Base-by-base conservation (phyloP, 805 yeast genomes). In the Yamadazyma scolyti region DNA sequence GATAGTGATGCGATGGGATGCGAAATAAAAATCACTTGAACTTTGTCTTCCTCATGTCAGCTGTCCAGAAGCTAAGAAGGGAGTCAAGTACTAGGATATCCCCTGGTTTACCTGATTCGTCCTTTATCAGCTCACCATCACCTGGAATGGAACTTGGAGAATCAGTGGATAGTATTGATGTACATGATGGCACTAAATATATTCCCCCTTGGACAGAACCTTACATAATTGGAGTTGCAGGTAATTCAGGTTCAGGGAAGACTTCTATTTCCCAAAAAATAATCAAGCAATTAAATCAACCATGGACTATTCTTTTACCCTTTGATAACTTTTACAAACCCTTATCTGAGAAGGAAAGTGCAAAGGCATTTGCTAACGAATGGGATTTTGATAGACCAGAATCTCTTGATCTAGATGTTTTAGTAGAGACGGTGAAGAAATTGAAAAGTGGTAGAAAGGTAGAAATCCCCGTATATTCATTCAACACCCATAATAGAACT, bases 321-420 rank as follows among this genome's bases (percentile, higher is more conserved):
- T 69, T 88, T 61, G 98, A 93, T 53, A 90, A 90, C 57, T 93
- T 90, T 53, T 93, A 93, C 61, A 77, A 72, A 28, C 93, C 93
- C 0, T 65, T 93, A 43, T 69, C 66, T 1, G 59, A 55, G 2
- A 90, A 77, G 25, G 75, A 85, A 41, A 66, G 82, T 11, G 46
- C 63, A 34, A 48, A 44, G 31, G 97, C 97, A 0, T 82, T 80
- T 51, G 50, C 59, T 6, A 73, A 81, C 43, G 75, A 86, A 41
- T 84, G 70, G 50, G 97, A 93, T 54, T 85, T 93, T 48, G 98
- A 93, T 57, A 68, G 73, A 11, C 97, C 97, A 0, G 71, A 70
- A n/a, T 81, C 96, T 0, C 58, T 88, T 17, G 97, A 93, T 52
- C 56, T 86, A 44, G 95, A 88, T 42, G 51, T 79, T 24, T 66